Evolutionary conservation across 306 rosid genomes (phyloP), one percentile per base, ranked within the genome.

Genomic region (Quercus engelmannii): DNA sequence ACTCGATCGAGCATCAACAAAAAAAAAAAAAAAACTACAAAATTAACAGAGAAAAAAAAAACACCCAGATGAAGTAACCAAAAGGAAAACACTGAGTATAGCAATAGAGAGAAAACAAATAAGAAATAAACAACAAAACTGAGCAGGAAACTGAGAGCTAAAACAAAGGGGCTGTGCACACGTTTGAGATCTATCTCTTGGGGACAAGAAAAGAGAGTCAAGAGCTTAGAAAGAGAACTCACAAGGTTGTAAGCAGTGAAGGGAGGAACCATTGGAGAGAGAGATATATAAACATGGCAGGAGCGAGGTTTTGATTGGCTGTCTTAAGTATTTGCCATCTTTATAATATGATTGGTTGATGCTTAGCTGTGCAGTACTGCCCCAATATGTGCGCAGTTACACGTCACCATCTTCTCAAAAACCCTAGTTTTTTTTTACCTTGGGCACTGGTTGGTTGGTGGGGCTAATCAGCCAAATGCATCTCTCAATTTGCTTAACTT

Each of bases 331-430:
- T 77, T 87, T 80, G 41, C 46, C 51, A 31, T 79, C 75, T 81
- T 77, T 55, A 13, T 68, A 63, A 79, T 85, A 80, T 54, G 75
- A 89, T 86, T 91, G 89, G 90, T 82, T 26, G 80, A 85, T 80
- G 86, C 79, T 82, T 81, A 84, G 92, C 89, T 89, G 93, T 86
- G 84, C 75, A 63, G 78, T 85, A 86, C 78, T 79, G 77, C 63
- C 43, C 80, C 79, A 49, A 71, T 82, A 75, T 68, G 74, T 73
- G 65, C 77, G 68, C 73, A 83, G 78, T 78, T 83, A 73, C 84
- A 63, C 87, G 77, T 83, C 83, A 35, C 77, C 79, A 57, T 89
- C 86, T 78, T 79, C 80, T 69, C 74, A 76, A 61, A 90, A 90
- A 88, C 90, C 94, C 93, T 93, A 79, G 46, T 77, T 41, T 41